Conservation (phyloP, 73 alveolate species). For the Blepharisma stoltei region DNA sequence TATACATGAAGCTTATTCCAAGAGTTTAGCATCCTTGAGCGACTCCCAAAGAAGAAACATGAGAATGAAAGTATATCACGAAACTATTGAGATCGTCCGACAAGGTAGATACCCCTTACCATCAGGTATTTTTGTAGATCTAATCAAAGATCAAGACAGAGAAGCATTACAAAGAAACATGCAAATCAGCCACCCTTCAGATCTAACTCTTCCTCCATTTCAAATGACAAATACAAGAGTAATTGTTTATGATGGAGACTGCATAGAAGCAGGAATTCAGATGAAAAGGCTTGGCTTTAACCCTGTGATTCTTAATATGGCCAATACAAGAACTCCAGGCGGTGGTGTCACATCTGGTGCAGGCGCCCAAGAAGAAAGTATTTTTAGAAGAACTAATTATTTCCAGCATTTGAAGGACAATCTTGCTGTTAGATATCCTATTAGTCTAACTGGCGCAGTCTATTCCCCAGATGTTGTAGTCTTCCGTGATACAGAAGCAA, state of each 20-base stretch:
- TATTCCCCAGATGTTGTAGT: slow-evolving; percentile 4
- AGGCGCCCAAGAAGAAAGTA: slow-evolving; percentile 49
- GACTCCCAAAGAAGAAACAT: not conserved
- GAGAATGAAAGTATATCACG: not conserved
- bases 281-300: slow-evolving; percentile 37
- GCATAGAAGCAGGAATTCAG: slow-evolving; percentile 36
- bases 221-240: slow-evolving; percentile 49
- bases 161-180: slow-evolving; percentile 19
- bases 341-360: slow-evolving; percentile 74
- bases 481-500: slow-evolving; percentile 13
- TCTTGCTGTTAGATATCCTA: not conserved
- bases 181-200: slow-evolving; percentile 31
- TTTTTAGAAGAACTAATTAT: slow-evolving; percentile 43
- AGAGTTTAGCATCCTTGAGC: not conserved
- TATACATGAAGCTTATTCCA: not conserved
- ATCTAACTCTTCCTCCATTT: slow-evolving; percentile 50
- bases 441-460: not conserved
- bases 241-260: slow-evolving; percentile 36
- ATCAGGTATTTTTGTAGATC: slow-evolving; percentile 35
- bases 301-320: slow-evolving; percentile 43
- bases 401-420: slow-evolving; percentile 55
- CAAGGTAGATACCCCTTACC: not conserved
- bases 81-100: not conserved
- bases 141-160: slow-evolving; percentile 5
- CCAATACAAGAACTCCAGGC: slow-evolving; percentile 52